Evolutionary conservation across 2,329 filamentous ascomycete species (phyloP), one percentile per base, ranked within the genome.

Genomic region (Leptographium flavum): DNA sequence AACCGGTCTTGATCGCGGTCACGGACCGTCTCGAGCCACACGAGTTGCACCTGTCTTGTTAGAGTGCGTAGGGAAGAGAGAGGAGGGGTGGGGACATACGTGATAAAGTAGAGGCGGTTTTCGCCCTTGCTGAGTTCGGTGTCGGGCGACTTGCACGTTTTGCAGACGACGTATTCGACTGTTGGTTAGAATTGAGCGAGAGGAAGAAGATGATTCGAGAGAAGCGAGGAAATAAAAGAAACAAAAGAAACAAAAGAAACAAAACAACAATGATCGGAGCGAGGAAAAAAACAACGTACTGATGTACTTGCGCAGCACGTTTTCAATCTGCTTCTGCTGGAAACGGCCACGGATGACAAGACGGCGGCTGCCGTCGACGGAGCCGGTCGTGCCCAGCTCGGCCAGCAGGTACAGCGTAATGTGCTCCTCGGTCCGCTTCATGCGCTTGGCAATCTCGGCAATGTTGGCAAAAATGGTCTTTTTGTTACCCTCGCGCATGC

Each of bases 401-500:
- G 92, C 88, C 67, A 98, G 95, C 53, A 98, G 69, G 71, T 95
- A 96, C 57, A 90, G 83, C 44, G 87, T 96, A 54, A 98, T 84
- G 70, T 95, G 92, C 68, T 98, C 92, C 61, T 96, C 90, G 52
- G 85, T 88, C 64, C 92, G 80, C 81, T 98, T 98, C 88, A 98
- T 96, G 58, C 90, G 81, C 76, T 94, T 94, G 76, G 87, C 94
- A 59, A 98, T 96, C 63, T 98, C 92, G 63, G 87, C 79, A 60
- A 98, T 92, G 72, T 98, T 98, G 72, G 90, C 92, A 60, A 98
- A 98, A 60, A 98, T 94, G 51, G 92, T 98, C 81, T 94, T 94
- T 79, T 94, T 93, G 80, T 98, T 98, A 64, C 92, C 92, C 87
- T 98, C 92, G 70, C 92, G 88, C 61, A 96, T 79, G 70, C 92